Evolutionary conservation across 1,139 yeast genomes (phyloP), one percentile per base, ranked within the genome.

Genomic region (Kurtzmaniella quercitrusa): DNA sequence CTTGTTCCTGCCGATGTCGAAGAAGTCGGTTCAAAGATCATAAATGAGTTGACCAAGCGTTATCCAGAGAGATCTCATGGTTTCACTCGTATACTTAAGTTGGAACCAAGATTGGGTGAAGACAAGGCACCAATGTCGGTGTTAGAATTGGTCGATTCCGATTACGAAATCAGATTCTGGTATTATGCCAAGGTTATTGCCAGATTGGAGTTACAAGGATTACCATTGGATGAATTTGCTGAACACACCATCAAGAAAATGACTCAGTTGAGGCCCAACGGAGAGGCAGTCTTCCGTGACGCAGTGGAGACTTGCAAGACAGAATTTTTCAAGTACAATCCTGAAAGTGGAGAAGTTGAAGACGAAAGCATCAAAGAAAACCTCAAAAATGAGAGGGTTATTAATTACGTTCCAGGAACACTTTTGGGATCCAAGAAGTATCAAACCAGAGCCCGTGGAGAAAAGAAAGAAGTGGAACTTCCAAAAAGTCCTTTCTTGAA

Each of bases 111-210:
- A 53, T 65, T 84, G 42, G 76, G 76, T 8, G 94, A 93, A 51
- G 98, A 94, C 60, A 85, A 84, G 50, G 96, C 98, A 0, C 93
- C 94, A 18, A 93, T 87, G 74, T 83, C 95, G 2, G 83, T 93
- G 14, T 61, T 94, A 44, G 98, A 94, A 63, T 71, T 94, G 42
- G 95, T 93, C 2, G 96, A 87, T 52, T 66, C 76, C 0, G 78
- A 78, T 23, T 76, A 80, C 51, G 96, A 88, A 57, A 76, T 87
- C 70, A 80, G 84, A 54, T 77, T 82, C 51, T 86, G 95, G 80
- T 70, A 80, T 56, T 75, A 81, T 17, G 96, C 96, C 20, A 80
- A 88, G 59, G 72, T 80, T 2, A 94, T 86, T 6, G 96, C 96
- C 21, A 76, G 95, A 50, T 69, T 85, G 45, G 83, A 87, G 62